Percentiles rank a stretch among this genome's conserved stretches.
Conservation (phyloP, 2,329 filamentous ascomycete genomes). For the Macrophomina phaseolina region DNA sequence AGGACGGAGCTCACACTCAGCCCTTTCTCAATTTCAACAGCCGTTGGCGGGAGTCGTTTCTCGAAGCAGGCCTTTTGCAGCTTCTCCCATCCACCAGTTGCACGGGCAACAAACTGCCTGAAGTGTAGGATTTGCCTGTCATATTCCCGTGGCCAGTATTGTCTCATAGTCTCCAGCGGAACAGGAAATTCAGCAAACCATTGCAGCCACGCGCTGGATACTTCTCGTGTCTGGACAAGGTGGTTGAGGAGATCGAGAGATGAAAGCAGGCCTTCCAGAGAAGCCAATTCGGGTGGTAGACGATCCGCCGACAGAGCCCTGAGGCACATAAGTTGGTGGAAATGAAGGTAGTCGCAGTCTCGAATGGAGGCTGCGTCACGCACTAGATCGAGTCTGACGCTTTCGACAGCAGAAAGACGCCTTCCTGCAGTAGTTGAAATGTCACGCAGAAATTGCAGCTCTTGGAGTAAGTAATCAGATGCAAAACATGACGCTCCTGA, state of each 20-base stretch:
- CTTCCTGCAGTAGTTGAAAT: neutral
- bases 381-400: neutral
- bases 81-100: conserved; percentile 24
- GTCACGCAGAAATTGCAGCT: neutral
- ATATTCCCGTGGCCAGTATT: conserved; percentile 35
- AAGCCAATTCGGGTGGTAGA: neutral
- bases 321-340: conserved; percentile 27
- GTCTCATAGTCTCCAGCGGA: conserved; percentile 37
- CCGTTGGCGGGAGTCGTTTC: conserved; percentile 59
- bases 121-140: conserved; percentile 42
- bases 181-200: conserved; percentile 56
- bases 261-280: neutral
- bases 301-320: neutral
- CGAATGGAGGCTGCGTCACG: neutral
- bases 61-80: conserved; percentile 33
- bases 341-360: conserved; percentile 14
- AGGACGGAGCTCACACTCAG: conserved; percentile 58
- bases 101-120: conserved; percentile 51
- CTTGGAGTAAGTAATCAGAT: neutral
- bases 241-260: conserved; percentile 4
- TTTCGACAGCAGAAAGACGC: neutral
- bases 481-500: neutral
- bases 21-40: conserved; percentile 59
- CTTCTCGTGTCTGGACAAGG: neutral
- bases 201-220: neutral